These are phyloP conservation scores for Acacia crassicarpa DNA, from an alignment of 306 rosid species.

Conservation along the genomic window DNA sequence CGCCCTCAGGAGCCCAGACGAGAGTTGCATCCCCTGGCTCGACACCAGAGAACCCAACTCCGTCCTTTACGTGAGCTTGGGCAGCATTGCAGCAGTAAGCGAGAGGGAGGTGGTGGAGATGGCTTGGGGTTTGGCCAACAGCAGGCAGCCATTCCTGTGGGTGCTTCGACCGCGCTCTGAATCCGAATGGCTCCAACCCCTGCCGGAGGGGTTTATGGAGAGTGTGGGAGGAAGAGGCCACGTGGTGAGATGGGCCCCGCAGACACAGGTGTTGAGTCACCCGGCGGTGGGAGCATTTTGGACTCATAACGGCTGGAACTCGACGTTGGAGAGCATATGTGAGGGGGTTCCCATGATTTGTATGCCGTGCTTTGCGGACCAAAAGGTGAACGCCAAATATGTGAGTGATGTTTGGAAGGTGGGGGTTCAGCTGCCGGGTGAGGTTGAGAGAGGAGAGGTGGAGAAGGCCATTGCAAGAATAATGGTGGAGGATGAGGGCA, in stretches of 20 bases:
- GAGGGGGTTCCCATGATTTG: neutral
- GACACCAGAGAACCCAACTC: neutral
- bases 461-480: neutral
- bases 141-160: neutral
- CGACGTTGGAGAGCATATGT: neutral
- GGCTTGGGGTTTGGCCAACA: neutral
- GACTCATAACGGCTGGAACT: neutral
- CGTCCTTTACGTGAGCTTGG: neutral
- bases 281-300: neutral
- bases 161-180: neutral
- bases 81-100: neutral
- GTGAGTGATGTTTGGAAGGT: neutral
- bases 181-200: neutral
- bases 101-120: neutral
- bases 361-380: neutral
- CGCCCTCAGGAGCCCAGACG: neutral
- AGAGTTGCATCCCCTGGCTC: neutral
- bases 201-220: neutral
- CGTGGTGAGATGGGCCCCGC: neutral
- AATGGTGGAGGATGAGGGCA: neutral
- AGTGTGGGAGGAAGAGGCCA: neutral
- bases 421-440: neutral
- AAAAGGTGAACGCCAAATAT: conserved; percentile 5
- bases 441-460: neutral
- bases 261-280: neutral